Evolutionary conservation across 129 eudicot species (phyloP), one percentile per base, ranked within the genome.

Genomic region (Flaveria bidentis): DNA sequence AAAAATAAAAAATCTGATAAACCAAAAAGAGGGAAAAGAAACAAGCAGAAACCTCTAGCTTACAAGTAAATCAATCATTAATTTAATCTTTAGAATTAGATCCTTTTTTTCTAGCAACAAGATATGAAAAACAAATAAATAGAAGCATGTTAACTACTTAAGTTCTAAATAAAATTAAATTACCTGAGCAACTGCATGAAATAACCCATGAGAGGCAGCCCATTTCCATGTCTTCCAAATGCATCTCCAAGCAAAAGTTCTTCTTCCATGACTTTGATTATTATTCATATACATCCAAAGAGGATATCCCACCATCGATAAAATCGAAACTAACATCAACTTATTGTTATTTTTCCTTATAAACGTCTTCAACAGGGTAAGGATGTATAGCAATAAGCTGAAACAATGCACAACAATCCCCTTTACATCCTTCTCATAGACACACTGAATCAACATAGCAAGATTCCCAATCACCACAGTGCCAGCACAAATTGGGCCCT

Each of bases 161-260:
- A 52, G 66, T 52, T 72, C 56, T 66, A 72, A 36, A n/a, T 13
- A 62, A 60, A 61, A 15, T 66, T 53, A 72, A 14, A 72, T 72
- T 62, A 71, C 50, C 61, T 72, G 74, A 20, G 78, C 28, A 55
- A 77, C 4, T 39, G 33, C 68, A 55, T 11, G 56, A 25, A 77
- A 42, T 6, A 77, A 45, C 57, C 44, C 60, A 39, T 68, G 46
- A 68, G 46, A 80, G 10, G 41, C 33, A 53, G 64, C 74, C 78
- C 75, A 82, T 17, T 70, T 82, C 82, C 74, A 76, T 23, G 42
- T 67, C 74, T 76, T 82, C 77, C 73, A 7, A 53, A 65, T 56
- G 55, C 55, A 76, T 76, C 85, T 71, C 39, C 53, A 82, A 71
- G 46, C 70, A 53, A 72, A 52, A 14, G 20, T 57, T 66, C 44